Evolutionary conservation across 2,329 filamentous ascomycete genomes (phyloP), one percentile per base, ranked within the genome.

Genomic region (Stemphylium lycopersici): DNA sequence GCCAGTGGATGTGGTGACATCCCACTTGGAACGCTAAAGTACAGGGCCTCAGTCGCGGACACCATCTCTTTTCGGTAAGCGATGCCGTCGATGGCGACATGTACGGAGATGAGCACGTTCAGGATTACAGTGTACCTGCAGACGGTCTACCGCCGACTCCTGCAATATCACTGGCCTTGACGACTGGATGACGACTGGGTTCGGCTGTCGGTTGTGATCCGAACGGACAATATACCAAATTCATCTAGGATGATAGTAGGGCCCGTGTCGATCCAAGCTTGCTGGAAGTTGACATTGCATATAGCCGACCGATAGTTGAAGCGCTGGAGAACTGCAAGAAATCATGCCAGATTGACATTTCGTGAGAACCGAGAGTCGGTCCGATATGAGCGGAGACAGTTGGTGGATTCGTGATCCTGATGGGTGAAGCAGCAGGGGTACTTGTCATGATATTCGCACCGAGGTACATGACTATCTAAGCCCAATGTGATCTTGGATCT

Each of bases 41-140:
- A 18, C 26, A 44, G 49, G 40, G 22, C 20, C 38, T 48, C 31
- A 45, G 20, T 32, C 22, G 20, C 52, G 44, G 43, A 48, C 18
- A 33, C 16, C 37, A 31, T 44, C 47, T 56, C 12, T 43, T 51
- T 36, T 47, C 24, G 49, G 49, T n/a, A 48, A 53, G 53, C 26
- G 45, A 44, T 39, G 22, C 18, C 26, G 31, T 24, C 31, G 26
- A 50, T 41, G 26, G 36, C 43, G 49, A 34, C 42, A 46, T 40
- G 37, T 26, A 45, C 51, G 56, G 46, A 63, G 33, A 43, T 48
- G 52, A 52, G 45, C 34, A 52, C 44, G 32, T 45, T 31, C 32
- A 50, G 42, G 51, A 40, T 51, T 50, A 55, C 55, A 46, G 55
- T 58, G 66, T 69, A 69, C 65, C 67, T 70, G 65, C 67, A 71